These are phyloP conservation scores for Hemileia vastatrix DNA, from an alignment of 1,284 basidiomycete species.

Conservation along the genomic window DNA sequence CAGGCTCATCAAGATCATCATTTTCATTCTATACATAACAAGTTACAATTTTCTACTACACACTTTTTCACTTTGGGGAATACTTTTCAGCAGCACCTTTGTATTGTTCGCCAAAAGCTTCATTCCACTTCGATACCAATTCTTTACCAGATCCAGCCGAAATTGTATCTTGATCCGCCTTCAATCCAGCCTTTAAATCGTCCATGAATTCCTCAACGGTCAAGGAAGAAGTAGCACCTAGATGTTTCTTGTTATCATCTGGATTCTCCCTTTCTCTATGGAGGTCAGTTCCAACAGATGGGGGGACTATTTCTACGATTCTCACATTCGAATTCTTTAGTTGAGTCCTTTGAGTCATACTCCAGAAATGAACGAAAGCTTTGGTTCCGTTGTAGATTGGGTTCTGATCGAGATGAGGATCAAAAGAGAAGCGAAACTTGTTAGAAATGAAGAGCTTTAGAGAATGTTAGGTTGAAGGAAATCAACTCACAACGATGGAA, in stretches of 20 bases:
- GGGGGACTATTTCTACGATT: conserved; percentile 38
- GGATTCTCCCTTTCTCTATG: conserved; percentile 29
- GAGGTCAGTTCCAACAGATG: conserved; percentile 35
- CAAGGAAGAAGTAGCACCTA: conserved; percentile 29
- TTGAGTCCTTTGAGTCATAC: conserved; percentile 34
- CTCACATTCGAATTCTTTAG: conserved; percentile 33
- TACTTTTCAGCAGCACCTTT: conserved; percentile 30
- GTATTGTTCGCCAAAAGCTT: conserved; percentile 31
- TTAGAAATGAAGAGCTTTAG: not conserved
- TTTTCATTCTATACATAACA: not conserved
- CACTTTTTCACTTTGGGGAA: conserved; percentile 3
- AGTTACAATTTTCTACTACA: not conserved
- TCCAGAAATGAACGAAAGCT: conserved; percentile 37
- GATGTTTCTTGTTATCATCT: conserved; percentile 38
- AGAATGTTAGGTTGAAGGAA: not conserved
- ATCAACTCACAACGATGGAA: conserved; percentile 27
- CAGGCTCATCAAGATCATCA: not conserved
- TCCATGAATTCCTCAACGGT: conserved; percentile 38
- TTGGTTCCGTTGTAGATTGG: conserved; percentile 34
- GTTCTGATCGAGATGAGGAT: conserved; percentile 18
- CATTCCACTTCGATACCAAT: conserved; percentile 34
- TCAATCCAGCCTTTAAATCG: conserved; percentile 29
- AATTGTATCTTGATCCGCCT: conserved; percentile 34
- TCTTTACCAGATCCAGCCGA: conserved; percentile 31
- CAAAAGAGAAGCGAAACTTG: conserved; percentile 4